Conservation (phyloP, 768 basidiomycete genomes). For the Suillus placidus region DNA sequence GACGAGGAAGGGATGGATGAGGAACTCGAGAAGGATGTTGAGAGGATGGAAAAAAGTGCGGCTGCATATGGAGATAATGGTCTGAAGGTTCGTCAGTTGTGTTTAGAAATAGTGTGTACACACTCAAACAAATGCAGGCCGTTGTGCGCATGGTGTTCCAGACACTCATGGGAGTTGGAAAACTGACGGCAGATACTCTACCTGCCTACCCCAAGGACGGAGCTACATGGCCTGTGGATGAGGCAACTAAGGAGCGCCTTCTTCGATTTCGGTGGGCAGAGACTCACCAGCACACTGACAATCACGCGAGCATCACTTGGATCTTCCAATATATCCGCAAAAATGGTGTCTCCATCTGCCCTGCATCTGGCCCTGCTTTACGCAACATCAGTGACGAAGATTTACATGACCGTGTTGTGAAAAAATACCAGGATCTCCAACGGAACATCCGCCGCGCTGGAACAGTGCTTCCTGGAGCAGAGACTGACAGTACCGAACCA, state of each 20-base stretch:
- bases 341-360: neutral
- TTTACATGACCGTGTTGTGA: neutral
- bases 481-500: neutral
- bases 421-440: neutral
- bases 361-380: neutral
- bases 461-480: neutral
- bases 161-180: too few relatives aligned
- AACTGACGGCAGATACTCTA: too few relatives aligned
- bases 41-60: too few relatives aligned
- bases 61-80: too few relatives aligned
- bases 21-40: too few relatives aligned
- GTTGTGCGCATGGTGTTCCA: too few relatives aligned
- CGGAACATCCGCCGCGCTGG: neutral
- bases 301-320: neutral
- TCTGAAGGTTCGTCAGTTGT: too few relatives aligned
- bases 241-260: neutral
- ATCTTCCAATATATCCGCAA: neutral
- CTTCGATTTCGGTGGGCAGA: neutral
- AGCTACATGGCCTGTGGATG: too few relatives aligned
- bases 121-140: too few relatives aligned
- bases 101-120: too few relatives aligned
- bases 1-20: too few relatives aligned
- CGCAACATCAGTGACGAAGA: neutral
- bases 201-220: too few relatives aligned
- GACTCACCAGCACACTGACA: neutral